These are phyloP conservation scores for Geosmithia putterillii DNA, from an alignment of 2,329 filamentous ascomycete species.

Conservation along the genomic window DNA sequence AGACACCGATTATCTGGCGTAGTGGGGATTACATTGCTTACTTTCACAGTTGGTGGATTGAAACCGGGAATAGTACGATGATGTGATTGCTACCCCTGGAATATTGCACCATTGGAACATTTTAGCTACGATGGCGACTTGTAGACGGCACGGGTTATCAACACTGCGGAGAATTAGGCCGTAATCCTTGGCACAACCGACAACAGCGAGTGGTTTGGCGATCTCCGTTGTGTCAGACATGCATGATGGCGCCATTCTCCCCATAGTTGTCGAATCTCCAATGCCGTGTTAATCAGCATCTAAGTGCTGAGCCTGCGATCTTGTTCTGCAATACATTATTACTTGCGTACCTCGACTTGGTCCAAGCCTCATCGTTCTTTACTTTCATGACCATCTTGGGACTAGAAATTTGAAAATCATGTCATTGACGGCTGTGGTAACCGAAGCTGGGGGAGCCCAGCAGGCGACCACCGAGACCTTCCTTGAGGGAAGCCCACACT, in stretches of 20 bases:
- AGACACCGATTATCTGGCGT: not conserved
- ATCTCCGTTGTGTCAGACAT: not conserved
- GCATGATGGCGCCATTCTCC: not conserved
- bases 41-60: too few relatives aligned
- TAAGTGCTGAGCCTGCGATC: too few relatives aligned
- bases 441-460: not conserved
- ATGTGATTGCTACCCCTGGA: not conserved
- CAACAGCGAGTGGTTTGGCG: not conserved
- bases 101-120: not conserved
- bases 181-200: not conserved
- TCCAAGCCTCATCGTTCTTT: too few relatives aligned
- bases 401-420: not conserved
- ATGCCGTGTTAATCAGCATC: too few relatives aligned
- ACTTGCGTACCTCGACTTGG: too few relatives aligned
- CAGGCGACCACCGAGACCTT: not conserved
- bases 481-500: not conserved
- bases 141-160: not conserved
- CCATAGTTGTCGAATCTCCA: not conserved
- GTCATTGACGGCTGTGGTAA: not conserved
- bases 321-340: too few relatives aligned
- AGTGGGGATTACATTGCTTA: not conserved
- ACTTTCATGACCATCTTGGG: too few relatives aligned
- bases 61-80: not conserved
- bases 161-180: not conserved
- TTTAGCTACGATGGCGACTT: not conserved